Percentiles rank a stretch among this genome's conserved stretches.
Evolutionary conservation across 2,329 filamentous ascomycete genomes (phyloP).

Genomic region (Chaetomium globosum): DNA sequence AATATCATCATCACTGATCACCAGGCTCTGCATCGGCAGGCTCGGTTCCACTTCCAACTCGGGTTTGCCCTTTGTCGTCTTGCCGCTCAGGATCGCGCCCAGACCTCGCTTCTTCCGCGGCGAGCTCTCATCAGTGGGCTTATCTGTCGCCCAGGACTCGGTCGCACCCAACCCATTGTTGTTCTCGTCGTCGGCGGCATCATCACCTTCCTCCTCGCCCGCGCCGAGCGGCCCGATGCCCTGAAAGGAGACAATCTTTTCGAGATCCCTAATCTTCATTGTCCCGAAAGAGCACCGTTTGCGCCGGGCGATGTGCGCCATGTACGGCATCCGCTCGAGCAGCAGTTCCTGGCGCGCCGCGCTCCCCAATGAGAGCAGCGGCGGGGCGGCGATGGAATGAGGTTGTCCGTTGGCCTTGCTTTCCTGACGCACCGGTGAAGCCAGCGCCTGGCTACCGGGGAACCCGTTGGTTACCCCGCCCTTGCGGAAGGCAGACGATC

Average conservation of each 20-base stretch:
- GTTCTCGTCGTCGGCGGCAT: constrained; percentile 47
- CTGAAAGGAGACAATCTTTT: constrained; percentile 68
- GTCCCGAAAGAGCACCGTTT: constrained; percentile 43
- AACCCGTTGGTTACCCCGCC: constrained; percentile 6
- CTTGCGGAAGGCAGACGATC: constrained; percentile 25
- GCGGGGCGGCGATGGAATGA: constrained; percentile 34
- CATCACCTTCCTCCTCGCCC: constrained; percentile 50
- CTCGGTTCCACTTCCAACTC: constrained; percentile 39
- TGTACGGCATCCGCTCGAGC: constrained; percentile 84
- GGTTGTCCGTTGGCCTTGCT: not conserved
- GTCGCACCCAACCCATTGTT: constrained; percentile 38
- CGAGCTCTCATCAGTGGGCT: constrained; percentile 56
- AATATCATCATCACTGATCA: constrained; percentile 83
- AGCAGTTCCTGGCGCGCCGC: constrained; percentile 73
- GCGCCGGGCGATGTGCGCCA: constrained; percentile 64
- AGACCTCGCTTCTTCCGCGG: constrained; percentile 50
- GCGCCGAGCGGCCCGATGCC: constrained; percentile 53
- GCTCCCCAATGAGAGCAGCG: constrained; percentile 62
- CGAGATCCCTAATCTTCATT: constrained; percentile 59
- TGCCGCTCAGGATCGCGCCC: constrained; percentile 36
- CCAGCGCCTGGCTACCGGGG: constrained; percentile 4
- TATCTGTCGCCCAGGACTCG: constrained; percentile 65
- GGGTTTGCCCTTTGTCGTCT: constrained; percentile 33
- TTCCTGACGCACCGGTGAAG: constrained; percentile 28
- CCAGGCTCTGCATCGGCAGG: constrained; percentile 64